Base-by-base conservation (phyloP, 2,329 filamentous ascomycete species). In the Cladophialophora exuberans region DNA sequence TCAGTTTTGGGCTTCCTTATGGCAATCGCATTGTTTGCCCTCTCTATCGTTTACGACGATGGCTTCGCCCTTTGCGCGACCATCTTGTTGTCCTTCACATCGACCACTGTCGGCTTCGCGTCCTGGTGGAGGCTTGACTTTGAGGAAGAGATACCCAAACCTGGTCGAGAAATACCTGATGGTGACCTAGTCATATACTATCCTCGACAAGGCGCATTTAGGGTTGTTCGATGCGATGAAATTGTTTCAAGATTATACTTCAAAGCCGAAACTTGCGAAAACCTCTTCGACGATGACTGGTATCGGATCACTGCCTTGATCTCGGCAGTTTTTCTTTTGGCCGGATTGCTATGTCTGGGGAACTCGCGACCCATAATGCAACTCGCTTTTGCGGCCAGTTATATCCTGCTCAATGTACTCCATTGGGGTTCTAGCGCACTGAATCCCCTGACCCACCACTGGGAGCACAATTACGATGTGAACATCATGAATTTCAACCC, bases 111-210 rank as follows among this genome's bases (percentile, higher is more conserved):
- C 3, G 81, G 83, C 18, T 76, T 79, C 54, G 83, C 83, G 6
- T 81, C 80, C 2, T 78, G 76, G 66, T 86, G 83, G 83, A 70
- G 72, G 25, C 81, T 83, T 0, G 70, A 78, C 7, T 72, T 85
- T 73, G 74, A 28, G 77, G 83, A 18, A 73, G 71, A 42, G 74
- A 78, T 48, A 75, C 67, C 4, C 75, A 38, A 38, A 9, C 11
- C 10, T 7, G 20, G 23, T 6, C 33, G 45, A 10, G 46, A 51
- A 10, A 77, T 83, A 0, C 82, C 82, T 0, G 62, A 61, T 2
- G 82, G 82, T 1, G 83, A 86, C 57, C 76, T 86, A n/a, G 76
- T 85, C 23, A 83, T 86, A 52, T 76, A 79, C 22, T 85, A 83
- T 0, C 77, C 82, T 4, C 78, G 81, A n/a, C 39, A 6, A 17